Percentiles rank a stretch among this genome's conserved stretches.
These are phyloP conservation scores for Aspergillus latus DNA, from an alignment of 2,329 filamentous ascomycete species.

Conservation along the genomic window DNA sequence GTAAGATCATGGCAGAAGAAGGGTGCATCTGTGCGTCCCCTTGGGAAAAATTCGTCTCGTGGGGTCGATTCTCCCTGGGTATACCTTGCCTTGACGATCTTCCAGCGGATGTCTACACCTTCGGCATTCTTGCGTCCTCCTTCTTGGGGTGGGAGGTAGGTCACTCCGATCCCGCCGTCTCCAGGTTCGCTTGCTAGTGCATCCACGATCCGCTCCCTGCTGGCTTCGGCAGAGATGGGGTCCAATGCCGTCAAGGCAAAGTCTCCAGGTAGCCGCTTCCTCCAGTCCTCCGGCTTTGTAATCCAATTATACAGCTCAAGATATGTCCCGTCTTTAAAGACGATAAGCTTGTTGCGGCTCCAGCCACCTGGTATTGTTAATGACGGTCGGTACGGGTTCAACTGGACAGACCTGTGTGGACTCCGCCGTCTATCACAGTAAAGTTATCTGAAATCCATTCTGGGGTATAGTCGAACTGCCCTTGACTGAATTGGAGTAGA, in stretches of 20 bases:
- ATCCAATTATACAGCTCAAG: conserved; percentile 17
- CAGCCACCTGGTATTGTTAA: conserved; percentile 9
- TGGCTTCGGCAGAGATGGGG: conserved; percentile 10
- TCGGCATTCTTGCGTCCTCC: conserved; percentile 11
- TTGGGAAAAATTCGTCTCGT: conserved; percentile 9
- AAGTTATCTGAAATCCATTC: conserved; percentile 15
- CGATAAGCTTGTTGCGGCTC: conserved; percentile 18
- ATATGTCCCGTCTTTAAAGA: conserved; percentile 16
- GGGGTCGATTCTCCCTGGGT: not conserved
- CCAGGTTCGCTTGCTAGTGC: conserved; percentile 6
- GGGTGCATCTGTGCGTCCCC: conserved; percentile 14
- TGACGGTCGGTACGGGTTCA: not conserved
- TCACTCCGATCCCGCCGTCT: conserved; percentile 9
- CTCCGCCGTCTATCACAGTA: conserved; percentile 16
- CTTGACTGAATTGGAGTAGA: conserved; percentile 11
- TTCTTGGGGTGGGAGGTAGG: conserved; percentile 7
- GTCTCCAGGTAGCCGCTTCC: conserved; percentile 12
- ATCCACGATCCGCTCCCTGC: conserved; percentile 7
- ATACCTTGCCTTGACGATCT: conserved; percentile 12
- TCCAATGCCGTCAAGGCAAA: conserved; percentile 14
- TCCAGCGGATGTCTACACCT: conserved; percentile 14
- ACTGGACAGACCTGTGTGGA: conserved; percentile 7
- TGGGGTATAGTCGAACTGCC: conserved; percentile 10
- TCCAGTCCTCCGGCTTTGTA: conserved; percentile 11
- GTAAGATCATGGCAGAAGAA: conserved; percentile 20